phyloP scores from a whole-genome alignment of 176 grass and related monocot genomes.

The Musa troglodytarum region DNA sequence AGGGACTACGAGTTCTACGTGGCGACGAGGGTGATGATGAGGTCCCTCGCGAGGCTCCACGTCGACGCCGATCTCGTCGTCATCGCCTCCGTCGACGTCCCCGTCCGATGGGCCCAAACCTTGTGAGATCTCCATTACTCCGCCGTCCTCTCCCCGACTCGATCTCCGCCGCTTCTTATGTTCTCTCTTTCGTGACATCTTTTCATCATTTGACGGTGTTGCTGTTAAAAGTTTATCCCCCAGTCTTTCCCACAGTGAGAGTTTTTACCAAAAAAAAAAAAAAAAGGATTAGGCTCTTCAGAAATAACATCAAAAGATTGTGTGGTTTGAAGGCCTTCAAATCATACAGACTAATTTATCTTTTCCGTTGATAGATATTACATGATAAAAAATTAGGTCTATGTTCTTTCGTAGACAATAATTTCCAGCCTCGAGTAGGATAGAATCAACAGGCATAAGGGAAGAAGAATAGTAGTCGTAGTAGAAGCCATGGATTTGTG shows the following conservation, averaged over 20 bases:
- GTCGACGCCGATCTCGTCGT: slow-evolving; percentile 80
- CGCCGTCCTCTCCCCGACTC: neutral
- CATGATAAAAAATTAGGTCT: no score
- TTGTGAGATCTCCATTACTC: slow-evolving; percentile 40
- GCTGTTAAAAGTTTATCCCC: neutral
- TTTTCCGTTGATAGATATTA: neutral
- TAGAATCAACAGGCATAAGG: neutral
- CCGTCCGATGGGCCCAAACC: slow-evolving; percentile 52
- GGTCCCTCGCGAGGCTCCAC: slow-evolving; percentile 49
- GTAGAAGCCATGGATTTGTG: neutral
- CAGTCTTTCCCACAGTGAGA: neutral
- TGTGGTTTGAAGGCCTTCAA: neutral
- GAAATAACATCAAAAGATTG: neutral
- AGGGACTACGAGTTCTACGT: slow-evolving; percentile 99
- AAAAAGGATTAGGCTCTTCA: no score
- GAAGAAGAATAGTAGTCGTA: neutral
- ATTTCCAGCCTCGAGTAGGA: neutral
- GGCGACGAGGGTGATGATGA: slow-evolving; percentile 92
- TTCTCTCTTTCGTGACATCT: neutral
- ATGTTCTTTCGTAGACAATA: neutral
- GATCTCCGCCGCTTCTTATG: neutral
- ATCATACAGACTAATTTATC: neutral
- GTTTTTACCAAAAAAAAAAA: neutral
- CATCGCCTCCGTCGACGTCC: slow-evolving; percentile 86
- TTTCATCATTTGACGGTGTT: neutral